These are phyloP conservation scores for Syzygium malaccense DNA, from an alignment of 441 rosid genomes.

Conservation along the genomic window DNA sequence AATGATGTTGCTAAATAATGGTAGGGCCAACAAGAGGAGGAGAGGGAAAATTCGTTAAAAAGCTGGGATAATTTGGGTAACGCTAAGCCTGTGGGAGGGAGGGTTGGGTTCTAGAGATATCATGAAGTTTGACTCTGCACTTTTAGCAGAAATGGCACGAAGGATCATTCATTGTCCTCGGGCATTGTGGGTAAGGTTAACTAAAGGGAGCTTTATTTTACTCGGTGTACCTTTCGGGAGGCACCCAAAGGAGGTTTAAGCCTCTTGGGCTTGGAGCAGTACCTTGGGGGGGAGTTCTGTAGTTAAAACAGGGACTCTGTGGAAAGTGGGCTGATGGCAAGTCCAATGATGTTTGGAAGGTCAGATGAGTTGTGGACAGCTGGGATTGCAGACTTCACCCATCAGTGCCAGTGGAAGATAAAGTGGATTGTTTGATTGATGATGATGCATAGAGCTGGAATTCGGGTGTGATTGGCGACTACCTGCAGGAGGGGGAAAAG, in stretches of 20 bases:
- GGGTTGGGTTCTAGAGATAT: background rate
- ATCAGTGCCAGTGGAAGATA: background rate
- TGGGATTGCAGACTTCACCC: background rate
- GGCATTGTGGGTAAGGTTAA: background rate
- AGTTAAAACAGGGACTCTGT: background rate
- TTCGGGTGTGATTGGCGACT: background rate
- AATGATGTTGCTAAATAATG: background rate
- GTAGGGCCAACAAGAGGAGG: background rate
- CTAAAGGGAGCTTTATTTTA: background rate
- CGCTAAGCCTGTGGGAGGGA: background rate
- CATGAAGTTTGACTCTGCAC: background rate
- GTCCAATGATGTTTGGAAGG: background rate
- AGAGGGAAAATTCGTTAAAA: background rate
- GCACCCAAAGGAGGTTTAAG: background rate
- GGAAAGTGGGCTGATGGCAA: background rate
- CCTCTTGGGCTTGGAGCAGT: background rate
- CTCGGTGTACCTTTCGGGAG: background rate
- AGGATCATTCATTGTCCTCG: background rate
- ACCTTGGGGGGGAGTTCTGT: background rate
- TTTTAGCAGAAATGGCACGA: background rate
- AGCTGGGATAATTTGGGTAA: background rate
- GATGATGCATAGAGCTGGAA: background rate
- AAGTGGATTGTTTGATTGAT: background rate
- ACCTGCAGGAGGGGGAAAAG: background rate
- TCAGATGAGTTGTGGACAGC: background rate